Percentiles rank a stretch among this genome's conserved stretches.
Evolutionary conservation across 768 basidiomycete species (phyloP).

Genomic region (Suillus sp.): DNA sequence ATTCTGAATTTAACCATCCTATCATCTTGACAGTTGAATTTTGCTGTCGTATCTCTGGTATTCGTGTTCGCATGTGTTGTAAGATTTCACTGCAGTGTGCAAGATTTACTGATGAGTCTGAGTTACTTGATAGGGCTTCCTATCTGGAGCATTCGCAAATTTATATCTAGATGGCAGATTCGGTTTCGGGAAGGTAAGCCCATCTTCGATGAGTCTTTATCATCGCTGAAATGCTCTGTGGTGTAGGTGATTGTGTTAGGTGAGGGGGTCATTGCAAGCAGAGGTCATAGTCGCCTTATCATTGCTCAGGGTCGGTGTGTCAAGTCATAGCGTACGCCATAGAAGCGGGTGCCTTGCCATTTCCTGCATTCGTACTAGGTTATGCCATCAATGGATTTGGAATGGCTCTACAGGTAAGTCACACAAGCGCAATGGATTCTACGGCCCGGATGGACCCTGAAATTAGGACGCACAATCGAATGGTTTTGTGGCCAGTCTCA

Average conservation of each 20-base stretch:
- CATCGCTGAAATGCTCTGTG: neutral
- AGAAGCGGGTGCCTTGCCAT: conserved; percentile 46
- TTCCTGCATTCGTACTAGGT: conserved; percentile 44
- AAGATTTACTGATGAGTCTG: neutral
- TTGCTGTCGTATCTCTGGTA: conserved; percentile 53
- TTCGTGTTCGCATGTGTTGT: conserved; percentile 54
- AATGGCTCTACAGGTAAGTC: conserved; percentile 46
- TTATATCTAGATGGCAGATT: conserved; percentile 31
- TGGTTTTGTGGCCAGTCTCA: conserved; percentile 44
- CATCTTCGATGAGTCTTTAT: neutral
- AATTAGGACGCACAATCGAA: conserved; percentile 50
- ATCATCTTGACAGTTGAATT: conserved; percentile 42
- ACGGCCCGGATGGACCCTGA: neutral
- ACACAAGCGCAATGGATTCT: neutral
- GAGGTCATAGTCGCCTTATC: neutral
- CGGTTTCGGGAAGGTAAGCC: conserved; percentile 37
- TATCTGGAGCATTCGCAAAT: conserved; percentile 36
- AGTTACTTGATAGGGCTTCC: conserved; percentile 28
- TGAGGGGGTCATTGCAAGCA: conserved; percentile 12
- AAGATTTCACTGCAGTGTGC: conserved; percentile 15
- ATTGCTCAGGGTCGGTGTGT: conserved; percentile 26
- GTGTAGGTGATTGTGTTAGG: conserved; percentile 32
- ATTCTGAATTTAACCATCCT: neutral
- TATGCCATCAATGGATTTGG: conserved; percentile 48
- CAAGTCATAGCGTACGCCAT: conserved; percentile 38